Evolutionary conservation across 1,139 yeast genomes (phyloP), one percentile per base, ranked within the genome.

Genomic region (Yamadazyma dushanensis): DNA sequence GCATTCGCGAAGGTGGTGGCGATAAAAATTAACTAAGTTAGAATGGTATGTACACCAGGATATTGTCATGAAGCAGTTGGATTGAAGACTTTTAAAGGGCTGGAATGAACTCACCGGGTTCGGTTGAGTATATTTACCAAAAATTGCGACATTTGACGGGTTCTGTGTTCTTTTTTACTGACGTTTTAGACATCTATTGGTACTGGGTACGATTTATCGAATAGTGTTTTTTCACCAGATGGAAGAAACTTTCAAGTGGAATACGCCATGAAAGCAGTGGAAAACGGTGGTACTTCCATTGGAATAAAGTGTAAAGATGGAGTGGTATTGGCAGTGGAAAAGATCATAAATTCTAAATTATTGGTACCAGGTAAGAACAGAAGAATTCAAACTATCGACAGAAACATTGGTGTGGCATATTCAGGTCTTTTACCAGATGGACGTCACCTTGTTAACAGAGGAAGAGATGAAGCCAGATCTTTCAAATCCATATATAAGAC

Each of bases 181-280:
- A 50, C 54, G 27, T 20, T 27, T 10, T 34, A 54, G 64, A 86
- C 97, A 31, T 89, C 97, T 36, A 89, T 90, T 56, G 97, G 97
- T 53, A 90, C 97, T 21, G 97, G 97, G 24, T 90, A 90, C 76
- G 97, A 90, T 71, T 78, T 90, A 58, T 87, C 96, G 31, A 90
- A 90, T 69, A 83, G 95, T 68, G 95, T 89, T 42, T 85, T 85
- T 61, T 70, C 76, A 32, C 76, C 75, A 49, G 49, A 94, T 61
- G 99, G 99, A 35, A 80, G 98, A 66, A 92, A 90, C 64, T 94
- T 94, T 68, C 99, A 94, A 65, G 98, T 92, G 16, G 98, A 94
- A 64, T 94, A 94, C 54, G 99, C 99, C 29, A 76, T 85, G 58
- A 94, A 94, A 61, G 98, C 98, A 2, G 97, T 92, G 6, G 98